Evolutionary conservation across 2,329 filamentous ascomycete species (phyloP).

Genomic region (Tricladium varicosporioides): DNA sequence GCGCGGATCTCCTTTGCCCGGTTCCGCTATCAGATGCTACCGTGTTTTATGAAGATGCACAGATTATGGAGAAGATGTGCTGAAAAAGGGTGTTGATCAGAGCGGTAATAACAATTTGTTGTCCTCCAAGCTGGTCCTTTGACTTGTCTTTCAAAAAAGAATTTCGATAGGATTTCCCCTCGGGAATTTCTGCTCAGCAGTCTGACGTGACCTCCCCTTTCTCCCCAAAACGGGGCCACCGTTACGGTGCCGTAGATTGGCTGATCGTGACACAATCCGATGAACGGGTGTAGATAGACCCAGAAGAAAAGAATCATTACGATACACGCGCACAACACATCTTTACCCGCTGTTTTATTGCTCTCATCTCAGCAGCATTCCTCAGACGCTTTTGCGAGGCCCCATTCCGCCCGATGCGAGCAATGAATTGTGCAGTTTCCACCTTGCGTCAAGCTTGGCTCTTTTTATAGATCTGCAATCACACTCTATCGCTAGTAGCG

Average conservation of each 20-base stretch:
- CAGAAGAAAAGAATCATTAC: not conserved
- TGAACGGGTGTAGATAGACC: not conserved
- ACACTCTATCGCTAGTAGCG: conserved; percentile 26
- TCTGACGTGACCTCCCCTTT: not conserved
- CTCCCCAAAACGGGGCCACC: not conserved
- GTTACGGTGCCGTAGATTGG: not conserved
- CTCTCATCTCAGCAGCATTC: conserved; percentile 27
- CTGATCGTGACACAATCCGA: not conserved
- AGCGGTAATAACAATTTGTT: not conserved
- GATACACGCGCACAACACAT: not conserved
- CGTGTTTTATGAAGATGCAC: conserved; percentile 10
- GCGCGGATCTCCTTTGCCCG: conserved; percentile 4
- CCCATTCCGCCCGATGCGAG: conserved; percentile 24
- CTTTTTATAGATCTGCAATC: conserved; percentile 33
- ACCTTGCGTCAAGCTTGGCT: conserved; percentile 26
- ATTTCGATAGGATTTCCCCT: too few relatives aligned
- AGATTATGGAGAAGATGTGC: not conserved
- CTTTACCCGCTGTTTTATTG: conserved; percentile 8
- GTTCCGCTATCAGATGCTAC: not conserved
- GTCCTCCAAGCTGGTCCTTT: not conserved
- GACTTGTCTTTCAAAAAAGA: not conserved
- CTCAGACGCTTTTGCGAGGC: conserved; percentile 13
- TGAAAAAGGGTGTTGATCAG: not conserved
- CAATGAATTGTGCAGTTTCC: conserved; percentile 25
- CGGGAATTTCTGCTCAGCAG: not conserved